A percentile compares a stretch with the other conserved stretches of the same genome.
Conservation (phyloP, 345 rosid genomes). For the Brassica incana region DNA sequence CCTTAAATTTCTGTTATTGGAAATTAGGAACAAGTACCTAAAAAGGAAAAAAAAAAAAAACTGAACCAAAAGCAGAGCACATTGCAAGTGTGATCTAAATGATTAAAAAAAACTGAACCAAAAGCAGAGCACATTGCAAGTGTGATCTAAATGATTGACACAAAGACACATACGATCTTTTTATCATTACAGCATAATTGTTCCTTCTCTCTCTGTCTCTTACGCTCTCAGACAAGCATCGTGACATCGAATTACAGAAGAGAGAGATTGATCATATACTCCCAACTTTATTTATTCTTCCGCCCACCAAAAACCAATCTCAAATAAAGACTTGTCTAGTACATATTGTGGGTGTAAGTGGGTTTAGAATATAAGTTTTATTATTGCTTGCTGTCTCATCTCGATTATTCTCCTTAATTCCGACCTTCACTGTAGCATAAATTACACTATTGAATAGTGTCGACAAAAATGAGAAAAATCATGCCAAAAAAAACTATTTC, state of each 20-base stretch:
- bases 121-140: slow-evolving; percentile 38
- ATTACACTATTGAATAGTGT: background rate
- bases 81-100: slow-evolving; percentile 35
- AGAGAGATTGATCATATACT: slow-evolving; percentile 20
- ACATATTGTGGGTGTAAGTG: slow-evolving; percentile 31
- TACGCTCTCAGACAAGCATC: slow-evolving; percentile 29
- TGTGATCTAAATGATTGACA: slow-evolving; percentile 39
- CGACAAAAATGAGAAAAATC: background rate
- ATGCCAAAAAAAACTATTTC: background rate
- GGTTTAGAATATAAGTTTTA: slow-evolving; percentile 35
- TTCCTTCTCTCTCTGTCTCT: slow-evolving; percentile 10
- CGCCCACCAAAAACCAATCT: slow-evolving; percentile 41
- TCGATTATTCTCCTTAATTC: slow-evolving; percentile 35
- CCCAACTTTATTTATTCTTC: slow-evolving; percentile 37
- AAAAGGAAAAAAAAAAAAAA: slow-evolving; percentile 23
- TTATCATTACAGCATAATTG: slow-evolving; percentile 33
- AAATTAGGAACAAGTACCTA: slow-evolving; percentile 36
- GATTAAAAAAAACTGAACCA: slow-evolving; percentile 32
- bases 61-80: slow-evolving; percentile 35
- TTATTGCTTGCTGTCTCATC: slow-evolving; percentile 36
- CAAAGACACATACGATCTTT: slow-evolving; percentile 23
- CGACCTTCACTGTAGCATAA: slow-evolving; percentile 8
- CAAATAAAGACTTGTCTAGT: slow-evolving; percentile 24
- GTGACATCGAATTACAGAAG: slow-evolving; percentile 27
- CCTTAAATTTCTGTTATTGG: slow-evolving; percentile 38